These are phyloP conservation scores for barley (Hordeum vulgare) DNA, from an alignment of 176 grass and related monocot genomes.

Conservation along the genomic window MorexV3_pseudomolecules_assembly NC_058522.1:378555077-378555576, in stretches of 20 bases:
- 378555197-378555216: not conserved
- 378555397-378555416: not conserved
- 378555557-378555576: no score
- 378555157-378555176: not conserved
- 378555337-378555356: not conserved
- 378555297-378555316: not conserved
- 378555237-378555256: conserved; percentile 6
- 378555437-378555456: not conserved
- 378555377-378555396: not conserved
- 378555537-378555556: no score
- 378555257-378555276: conserved; percentile 5
- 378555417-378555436: no score
- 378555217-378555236: not conserved
- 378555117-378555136: not conserved
- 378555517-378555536: no score
- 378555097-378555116: not conserved
- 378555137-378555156: not conserved
- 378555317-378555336: not conserved
- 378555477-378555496: no score
- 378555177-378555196: not conserved
- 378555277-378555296: conserved; percentile 17
- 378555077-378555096: no score
- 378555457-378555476: not conserved
- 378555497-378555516: no score
- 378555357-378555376: not conserved